These are phyloP conservation scores for Penicillium hordei DNA, from an alignment of 2,329 filamentous ascomycete genomes.

Conservation along the genomic window DNA sequence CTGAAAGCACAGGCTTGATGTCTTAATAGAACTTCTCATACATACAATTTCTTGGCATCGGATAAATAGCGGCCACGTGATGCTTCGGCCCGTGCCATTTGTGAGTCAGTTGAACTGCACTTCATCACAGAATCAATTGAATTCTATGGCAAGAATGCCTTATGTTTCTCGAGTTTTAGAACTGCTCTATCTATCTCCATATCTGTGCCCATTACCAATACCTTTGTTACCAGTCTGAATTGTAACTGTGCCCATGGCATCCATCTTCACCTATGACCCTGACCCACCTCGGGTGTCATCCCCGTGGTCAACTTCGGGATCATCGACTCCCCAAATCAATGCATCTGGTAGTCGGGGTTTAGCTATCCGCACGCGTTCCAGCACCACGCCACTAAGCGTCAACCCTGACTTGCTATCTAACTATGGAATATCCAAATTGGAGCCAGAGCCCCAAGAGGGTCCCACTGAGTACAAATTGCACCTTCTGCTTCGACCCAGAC, in stretches of 20 bases:
- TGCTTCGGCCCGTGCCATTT: constrained; percentile 16
- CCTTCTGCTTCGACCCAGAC: constrained; percentile 74
- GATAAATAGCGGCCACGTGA: constrained; percentile 13
- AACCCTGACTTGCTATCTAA: constrained; percentile 48
- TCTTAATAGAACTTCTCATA: neutral
- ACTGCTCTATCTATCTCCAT: constrained; percentile 5
- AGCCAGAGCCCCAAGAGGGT: constrained; percentile 89
- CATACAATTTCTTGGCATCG: neutral
- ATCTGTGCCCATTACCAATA: constrained; percentile 14
- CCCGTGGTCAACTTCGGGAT: constrained; percentile 71
- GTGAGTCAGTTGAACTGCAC: constrained; percentile 21
- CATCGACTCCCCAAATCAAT: constrained; percentile 41
- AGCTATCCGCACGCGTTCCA: constrained; percentile 31
- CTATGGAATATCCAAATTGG: constrained; percentile 71
- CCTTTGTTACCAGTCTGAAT: constrained; percentile 13
- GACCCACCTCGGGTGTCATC: constrained; percentile 85
- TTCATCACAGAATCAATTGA: constrained; percentile 2
- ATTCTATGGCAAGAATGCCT: constrained; percentile 19
- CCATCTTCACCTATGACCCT: constrained; percentile 92
- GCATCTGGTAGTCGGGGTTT: constrained; percentile 26
- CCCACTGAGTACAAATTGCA: constrained; percentile 97
- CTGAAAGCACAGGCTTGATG: constrained; percentile 1
- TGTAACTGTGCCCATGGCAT: constrained; percentile 65
- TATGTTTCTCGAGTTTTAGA: constrained; percentile 6
- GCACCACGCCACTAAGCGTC: constrained; percentile 41